A percentile compares a stretch with the other conserved stretches of the same genome.
Conservation (phyloP, 352 stramenopile species). For the Globisporangium nagaii region DNA sequence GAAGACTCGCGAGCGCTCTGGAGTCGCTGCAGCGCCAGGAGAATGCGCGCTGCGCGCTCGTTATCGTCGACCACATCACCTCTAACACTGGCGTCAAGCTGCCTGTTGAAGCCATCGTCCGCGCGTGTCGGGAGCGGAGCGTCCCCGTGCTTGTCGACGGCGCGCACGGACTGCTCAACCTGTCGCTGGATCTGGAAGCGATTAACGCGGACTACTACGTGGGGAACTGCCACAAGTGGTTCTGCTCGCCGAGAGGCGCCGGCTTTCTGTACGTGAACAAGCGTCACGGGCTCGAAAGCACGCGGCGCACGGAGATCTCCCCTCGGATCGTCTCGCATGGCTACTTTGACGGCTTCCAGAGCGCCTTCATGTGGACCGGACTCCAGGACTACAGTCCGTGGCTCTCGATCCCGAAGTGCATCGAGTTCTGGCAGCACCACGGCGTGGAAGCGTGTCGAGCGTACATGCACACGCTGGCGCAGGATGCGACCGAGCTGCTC, state of each 20-base stretch:
- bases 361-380: conserved; percentile 91
- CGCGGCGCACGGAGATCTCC: conserved; percentile 14
- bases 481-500: conserved; percentile 54
- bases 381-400: conserved; percentile 89
- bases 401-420: conserved; percentile 77
- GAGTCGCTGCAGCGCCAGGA: conserved; percentile 16
- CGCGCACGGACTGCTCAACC: conserved; percentile 86
- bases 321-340: conserved; percentile 91
- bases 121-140: conserved; percentile 35
- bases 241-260: conserved; percentile 83
- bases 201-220: conserved; percentile 90
- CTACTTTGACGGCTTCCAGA: conserved; percentile 85
- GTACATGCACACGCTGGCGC: conserved; percentile 62
- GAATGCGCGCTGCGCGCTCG: conserved; percentile 42
- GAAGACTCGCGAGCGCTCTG: conserved; percentile 28
- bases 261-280: conserved; percentile 83
- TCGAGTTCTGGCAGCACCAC: conserved; percentile 80
- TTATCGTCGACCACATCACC: conserved; percentile 92
- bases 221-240: conserved; percentile 95
- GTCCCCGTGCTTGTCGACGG: conserved; percentile 88
- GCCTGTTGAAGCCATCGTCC: conserved; percentile 75
- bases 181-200: conserved; percentile 59
- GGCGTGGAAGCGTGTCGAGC: conserved; percentile 30
- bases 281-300: conserved; percentile 18
- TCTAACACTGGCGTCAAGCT: conserved; percentile 90